phyloP scores from a whole-genome alignment of 768 basidiomycete species.

The Tylopilus cervinicoccineus region DNA sequence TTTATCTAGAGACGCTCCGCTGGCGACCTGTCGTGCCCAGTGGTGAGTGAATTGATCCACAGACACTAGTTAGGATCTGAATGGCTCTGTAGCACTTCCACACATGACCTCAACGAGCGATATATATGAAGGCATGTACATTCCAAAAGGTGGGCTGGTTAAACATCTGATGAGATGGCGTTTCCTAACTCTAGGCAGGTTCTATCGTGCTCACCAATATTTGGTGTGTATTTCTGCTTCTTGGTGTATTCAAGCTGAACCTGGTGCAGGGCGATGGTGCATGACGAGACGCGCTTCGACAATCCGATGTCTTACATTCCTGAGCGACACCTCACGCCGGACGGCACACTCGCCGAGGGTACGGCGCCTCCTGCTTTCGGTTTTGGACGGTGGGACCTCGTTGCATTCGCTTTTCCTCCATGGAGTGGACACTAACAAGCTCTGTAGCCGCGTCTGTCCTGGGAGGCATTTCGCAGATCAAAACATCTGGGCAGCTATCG shows the following conservation, averaged over 20 bases:
- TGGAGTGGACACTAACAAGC: background rate
- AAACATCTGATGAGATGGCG: background rate
- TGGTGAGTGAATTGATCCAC: slow-evolving; percentile 17
- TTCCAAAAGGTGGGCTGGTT: slow-evolving; percentile 23
- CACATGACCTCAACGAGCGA: slow-evolving; percentile 22
- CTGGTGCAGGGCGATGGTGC: slow-evolving; percentile 39
- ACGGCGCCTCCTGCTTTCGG: slow-evolving; percentile 9
- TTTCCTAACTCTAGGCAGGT: slow-evolving; percentile 5
- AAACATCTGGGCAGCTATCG: slow-evolving; percentile 31
- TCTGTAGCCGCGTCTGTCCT: slow-evolving; percentile 28
- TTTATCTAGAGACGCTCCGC: slow-evolving; percentile 30
- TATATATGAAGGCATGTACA: slow-evolving; percentile 28
- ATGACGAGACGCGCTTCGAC: slow-evolving; percentile 48
- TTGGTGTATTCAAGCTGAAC: background rate
- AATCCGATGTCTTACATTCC: slow-evolving; percentile 52
- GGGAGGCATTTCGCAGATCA: slow-evolving; percentile 33
- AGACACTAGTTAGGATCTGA: background rate
- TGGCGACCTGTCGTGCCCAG: slow-evolving; percentile 29
- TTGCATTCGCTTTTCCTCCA: background rate
- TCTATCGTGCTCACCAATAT: slow-evolving; percentile 22
- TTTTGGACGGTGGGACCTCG: slow-evolving; percentile 24
- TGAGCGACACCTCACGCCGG: slow-evolving; percentile 44
- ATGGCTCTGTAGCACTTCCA: slow-evolving; percentile 15
- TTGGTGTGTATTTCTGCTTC: slow-evolving; percentile 13
- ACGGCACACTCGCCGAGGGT: slow-evolving; percentile 13